Base-by-base conservation (phyloP, 139 green algal genomes). In the Picochlorum sp. region DNA sequence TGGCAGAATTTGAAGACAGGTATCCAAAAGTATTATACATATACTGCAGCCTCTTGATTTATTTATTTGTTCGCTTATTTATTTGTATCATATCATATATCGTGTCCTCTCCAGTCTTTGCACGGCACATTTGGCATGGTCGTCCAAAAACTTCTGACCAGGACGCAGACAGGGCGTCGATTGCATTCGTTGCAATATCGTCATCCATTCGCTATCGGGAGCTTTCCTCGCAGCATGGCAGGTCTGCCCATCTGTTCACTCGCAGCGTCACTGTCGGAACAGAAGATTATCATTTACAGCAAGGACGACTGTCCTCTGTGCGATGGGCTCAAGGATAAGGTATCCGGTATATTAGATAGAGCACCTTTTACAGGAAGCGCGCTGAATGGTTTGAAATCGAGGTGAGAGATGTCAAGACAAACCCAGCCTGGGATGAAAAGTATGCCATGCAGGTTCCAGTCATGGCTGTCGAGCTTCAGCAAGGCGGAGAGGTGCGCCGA, bases 281-380 rank as follows among this genome's bases (percentile, higher is more conserved):
- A 54, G n/a, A 21, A 26, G 16, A 26, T 86, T 9, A 47, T 82
- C 9, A n/a, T 86, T 4, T 86, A 86, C 72, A 86, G 65, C 60
- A 86, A 85, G 50, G 62, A 70, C 6, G 78, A 75, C 1, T 86
- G 80, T 58, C 72, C 71, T 16, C 66, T 86, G 6, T 86, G 80
- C 56, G 75, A 82, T 15, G 68, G 71, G 1, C 58, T 86, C 2
- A 75, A 81, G 62, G 77, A 77, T 15, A 77, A 76, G 34, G 11
- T 66, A 16, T 21, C 73, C 18, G 75, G 62, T 3, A 52, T 85
- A 13, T 60, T 86, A n/a, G 72, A 81, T 32, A 64, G 78, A 4
- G 75, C 80, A 10, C 21, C 66, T 30, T 86, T 85, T 62, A 59
- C 78, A 63, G 70, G 66, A 5, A 69, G 58, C 4, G 59, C 45